Conservation (phyloP, 768 basidiomycete genomes). For the Tricholoma bakamatsutake region DNA sequence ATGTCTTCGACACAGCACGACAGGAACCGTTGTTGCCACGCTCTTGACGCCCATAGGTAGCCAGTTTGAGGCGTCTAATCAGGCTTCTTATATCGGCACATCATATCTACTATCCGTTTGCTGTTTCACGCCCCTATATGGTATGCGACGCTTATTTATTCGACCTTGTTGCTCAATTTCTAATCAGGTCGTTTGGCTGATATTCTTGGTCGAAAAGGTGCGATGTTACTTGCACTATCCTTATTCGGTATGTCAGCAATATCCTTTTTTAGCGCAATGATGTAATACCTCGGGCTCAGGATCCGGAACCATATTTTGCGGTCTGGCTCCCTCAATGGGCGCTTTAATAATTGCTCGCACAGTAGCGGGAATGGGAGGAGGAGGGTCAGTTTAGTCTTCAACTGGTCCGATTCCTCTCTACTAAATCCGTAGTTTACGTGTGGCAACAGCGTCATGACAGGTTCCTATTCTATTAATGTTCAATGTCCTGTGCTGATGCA, state of each 20-base stretch:
- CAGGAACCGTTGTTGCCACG: slow-evolving; percentile 85
- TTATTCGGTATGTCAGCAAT: slow-evolving; percentile 61
- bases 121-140: slow-evolving; percentile 88
- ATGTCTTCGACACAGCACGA: slow-evolving; percentile 9
- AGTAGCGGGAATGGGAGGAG: slow-evolving; percentile 89
- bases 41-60: slow-evolving; percentile 82
- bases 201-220: slow-evolving; percentile 78
- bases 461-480: slow-evolving; percentile 29
- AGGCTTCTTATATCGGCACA: slow-evolving; percentile 84
- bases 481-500: slow-evolving; percentile 20
- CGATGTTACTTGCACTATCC: slow-evolving; percentile 78
- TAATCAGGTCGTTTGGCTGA: slow-evolving; percentile 72
- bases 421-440: slow-evolving; percentile 20
- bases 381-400: slow-evolving; percentile 54
- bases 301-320: slow-evolving; percentile 81
- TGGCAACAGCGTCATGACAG: slow-evolving; percentile 71
- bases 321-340: slow-evolving; percentile 82
- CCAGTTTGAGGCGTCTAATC: slow-evolving; percentile 72
- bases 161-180: slow-evolving; percentile 13
- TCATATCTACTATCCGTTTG: slow-evolving; percentile 84
- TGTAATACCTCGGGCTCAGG: slow-evolving; percentile 34
- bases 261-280: slow-evolving; percentile 1
- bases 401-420: slow-evolving; percentile 15
- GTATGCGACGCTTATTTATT: slow-evolving; percentile 30
- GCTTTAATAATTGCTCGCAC: slow-evolving; percentile 74